Evolutionary conservation across 2,329 filamentous ascomycete species (phyloP).

Genomic region (Byssoonygena ceratinophila): DNA sequence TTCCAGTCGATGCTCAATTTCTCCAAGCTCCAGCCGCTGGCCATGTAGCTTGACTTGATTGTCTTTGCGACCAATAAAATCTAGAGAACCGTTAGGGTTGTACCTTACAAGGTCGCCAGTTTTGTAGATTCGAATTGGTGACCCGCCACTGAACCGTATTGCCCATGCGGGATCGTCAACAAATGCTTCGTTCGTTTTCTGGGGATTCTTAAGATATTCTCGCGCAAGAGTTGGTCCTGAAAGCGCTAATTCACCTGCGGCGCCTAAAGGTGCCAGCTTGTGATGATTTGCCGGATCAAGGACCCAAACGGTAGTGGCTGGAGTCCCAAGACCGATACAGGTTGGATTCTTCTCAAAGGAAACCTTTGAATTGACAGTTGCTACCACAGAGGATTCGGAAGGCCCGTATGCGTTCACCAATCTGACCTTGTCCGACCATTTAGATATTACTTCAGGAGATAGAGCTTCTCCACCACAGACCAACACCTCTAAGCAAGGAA

Average conservation of each 20-base stretch:
- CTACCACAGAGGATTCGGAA: slow-evolving; percentile 45
- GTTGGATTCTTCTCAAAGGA: slow-evolving; percentile 11
- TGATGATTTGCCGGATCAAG: slow-evolving; percentile 14
- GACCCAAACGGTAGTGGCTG: slow-evolving; percentile 13
- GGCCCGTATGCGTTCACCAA: slow-evolving; percentile 76
- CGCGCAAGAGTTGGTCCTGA: slow-evolving; percentile 14
- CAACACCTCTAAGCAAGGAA: slow-evolving; percentile 61
- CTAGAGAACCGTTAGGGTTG: slow-evolving; percentile 27
- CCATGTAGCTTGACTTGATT: slow-evolving; percentile 57
- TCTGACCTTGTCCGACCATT: slow-evolving; percentile 53
- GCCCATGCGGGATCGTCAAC: slow-evolving; percentile 13
- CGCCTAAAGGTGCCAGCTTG: slow-evolving; percentile 13
- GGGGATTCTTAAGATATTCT: slow-evolving; percentile 14
- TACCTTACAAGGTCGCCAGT: slow-evolving; percentile 20
- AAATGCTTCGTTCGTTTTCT: slow-evolving; percentile 15
- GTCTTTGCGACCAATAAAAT: slow-evolving; percentile 50
- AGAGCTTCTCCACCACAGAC: slow-evolving; percentile 74
- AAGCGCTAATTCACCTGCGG: slow-evolving; percentile 15
- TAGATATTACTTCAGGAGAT: slow-evolving; percentile 56
- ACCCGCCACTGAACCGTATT: not conserved
- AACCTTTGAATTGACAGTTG: slow-evolving; percentile 10
- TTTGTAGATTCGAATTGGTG: slow-evolving; percentile 13
- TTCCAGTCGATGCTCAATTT: slow-evolving; percentile 34
- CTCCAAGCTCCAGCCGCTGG: slow-evolving; percentile 52
- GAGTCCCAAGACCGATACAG: slow-evolving; percentile 12